A percentile compares a stretch with the other conserved stretches of the same genome.
phyloP scores from a whole-genome alignment of 371 early-diverging fungal genomes.

The Umbelopsis sp. region DNA sequence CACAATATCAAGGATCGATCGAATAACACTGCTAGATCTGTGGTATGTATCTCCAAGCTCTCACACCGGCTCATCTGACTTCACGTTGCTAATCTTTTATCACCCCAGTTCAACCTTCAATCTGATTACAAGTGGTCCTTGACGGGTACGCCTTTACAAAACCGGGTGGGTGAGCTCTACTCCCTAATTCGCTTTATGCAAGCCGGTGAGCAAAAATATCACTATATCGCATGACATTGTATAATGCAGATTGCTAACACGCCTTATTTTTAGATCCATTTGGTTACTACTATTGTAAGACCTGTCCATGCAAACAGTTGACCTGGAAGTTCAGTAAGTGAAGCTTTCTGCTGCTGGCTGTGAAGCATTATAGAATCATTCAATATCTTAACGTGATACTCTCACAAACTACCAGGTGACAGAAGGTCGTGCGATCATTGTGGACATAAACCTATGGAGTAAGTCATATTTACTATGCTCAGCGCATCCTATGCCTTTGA shows the following conservation, averaged over 20 bases:
- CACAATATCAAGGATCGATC: slow-evolving; percentile 96
- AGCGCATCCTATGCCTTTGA: background rate
- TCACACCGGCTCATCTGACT: background rate
- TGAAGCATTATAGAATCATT: background rate
- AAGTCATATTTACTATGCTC: slow-evolving; percentile 22
- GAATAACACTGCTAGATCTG: slow-evolving; percentile 87
- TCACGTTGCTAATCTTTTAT: background rate
- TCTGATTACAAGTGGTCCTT: slow-evolving; percentile 85
- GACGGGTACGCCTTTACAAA: slow-evolving; percentile 98
- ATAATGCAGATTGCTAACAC: slow-evolving; percentile 22
- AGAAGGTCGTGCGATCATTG: slow-evolving; percentile 73
- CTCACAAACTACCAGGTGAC: slow-evolving; percentile 24
- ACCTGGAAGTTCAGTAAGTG: slow-evolving; percentile 74
- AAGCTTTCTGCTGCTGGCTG: background rate
- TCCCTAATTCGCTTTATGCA: slow-evolving; percentile 90
- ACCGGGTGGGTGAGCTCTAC: slow-evolving; percentile 96
- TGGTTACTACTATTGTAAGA: slow-evolving; percentile 88
- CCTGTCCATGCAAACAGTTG: slow-evolving; percentile 81
- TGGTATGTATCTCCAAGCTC: slow-evolving; percentile 40
- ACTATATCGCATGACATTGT: slow-evolving; percentile 15
- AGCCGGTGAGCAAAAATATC: slow-evolving; percentile 34
- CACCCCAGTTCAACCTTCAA: slow-evolving; percentile 73
- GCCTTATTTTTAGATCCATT: slow-evolving; percentile 56
- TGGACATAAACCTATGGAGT: slow-evolving; percentile 76
- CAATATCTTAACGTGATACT: background rate